Conservation (phyloP, 2,329 filamentous ascomycete genomes). For the Mycosphaerelloides madeirae region DNA sequence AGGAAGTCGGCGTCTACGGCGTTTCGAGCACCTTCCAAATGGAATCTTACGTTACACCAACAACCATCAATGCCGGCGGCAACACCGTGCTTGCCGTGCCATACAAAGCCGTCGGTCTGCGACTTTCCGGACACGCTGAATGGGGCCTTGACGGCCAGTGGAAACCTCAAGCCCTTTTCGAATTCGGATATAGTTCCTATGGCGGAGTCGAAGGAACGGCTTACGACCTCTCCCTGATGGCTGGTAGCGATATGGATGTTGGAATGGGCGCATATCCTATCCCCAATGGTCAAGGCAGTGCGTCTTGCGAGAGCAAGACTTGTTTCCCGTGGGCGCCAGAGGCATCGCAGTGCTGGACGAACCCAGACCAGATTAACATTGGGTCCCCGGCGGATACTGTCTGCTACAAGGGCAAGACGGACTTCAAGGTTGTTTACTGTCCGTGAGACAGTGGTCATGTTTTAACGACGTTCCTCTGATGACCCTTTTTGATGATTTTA, state of each 20-base stretch:
- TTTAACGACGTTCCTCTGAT: no score
- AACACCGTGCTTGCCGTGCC: slow-evolving; percentile 17
- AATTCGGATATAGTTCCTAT: slow-evolving; percentile 27
- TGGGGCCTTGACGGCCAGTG: slow-evolving; percentile 25
- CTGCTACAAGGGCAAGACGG: slow-evolving; percentile 28
- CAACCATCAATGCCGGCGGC: slow-evolving; percentile 16
- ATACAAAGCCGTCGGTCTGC: slow-evolving; percentile 26
- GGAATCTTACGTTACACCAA: slow-evolving; percentile 18
- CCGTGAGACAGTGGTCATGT: slow-evolving; percentile 8
- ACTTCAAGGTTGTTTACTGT: slow-evolving; percentile 28
- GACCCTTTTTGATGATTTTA: no score
- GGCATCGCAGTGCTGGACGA: slow-evolving; percentile 24
- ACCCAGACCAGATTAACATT: slow-evolving; percentile 19
- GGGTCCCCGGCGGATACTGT: slow-evolving; percentile 29
- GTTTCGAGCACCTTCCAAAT: slow-evolving; percentile 23
- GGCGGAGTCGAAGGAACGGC: slow-evolving; percentile 21
- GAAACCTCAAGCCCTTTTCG: slow-evolving; percentile 25
- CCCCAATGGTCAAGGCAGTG: slow-evolving; percentile 17
- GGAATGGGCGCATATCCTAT: slow-evolving; percentile 23
- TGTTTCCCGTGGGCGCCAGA: slow-evolving; percentile 24
- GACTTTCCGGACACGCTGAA: slow-evolving; percentile 26
- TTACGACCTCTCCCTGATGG: slow-evolving; percentile 27
- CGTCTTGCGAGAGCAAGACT: slow-evolving; percentile 21
- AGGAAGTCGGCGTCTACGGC: slow-evolving; percentile 27
- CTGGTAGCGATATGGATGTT: slow-evolving; percentile 23